Conservation (phyloP, 176 grass and related monocot genomes). For the Saccharum officinarum region DNA sequence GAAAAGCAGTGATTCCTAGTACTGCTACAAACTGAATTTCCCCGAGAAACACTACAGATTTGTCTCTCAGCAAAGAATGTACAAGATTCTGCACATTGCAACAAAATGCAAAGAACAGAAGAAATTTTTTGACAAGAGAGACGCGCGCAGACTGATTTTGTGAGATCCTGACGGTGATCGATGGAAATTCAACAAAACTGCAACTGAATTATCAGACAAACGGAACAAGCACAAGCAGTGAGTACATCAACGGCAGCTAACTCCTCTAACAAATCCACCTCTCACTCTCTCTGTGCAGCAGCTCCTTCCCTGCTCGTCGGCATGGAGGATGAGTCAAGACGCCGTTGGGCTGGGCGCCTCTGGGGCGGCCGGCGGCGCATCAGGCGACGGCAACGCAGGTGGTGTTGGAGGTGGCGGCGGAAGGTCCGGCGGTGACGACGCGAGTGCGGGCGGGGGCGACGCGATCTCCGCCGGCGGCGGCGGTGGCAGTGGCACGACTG, state of each 20-base stretch:
- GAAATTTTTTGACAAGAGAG: neutral
- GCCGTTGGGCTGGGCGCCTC: slow-evolving; percentile 38
- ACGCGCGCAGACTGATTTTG: neutral
- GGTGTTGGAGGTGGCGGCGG: neutral
- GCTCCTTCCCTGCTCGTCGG: slow-evolving; percentile 1
- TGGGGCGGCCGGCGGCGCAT: slow-evolving; percentile 4
- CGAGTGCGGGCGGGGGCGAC: neutral
- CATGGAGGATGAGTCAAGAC: neutral
- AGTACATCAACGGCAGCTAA: neutral
- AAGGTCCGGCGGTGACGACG: neutral
- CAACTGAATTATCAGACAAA: neutral
- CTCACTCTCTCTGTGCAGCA: neutral
- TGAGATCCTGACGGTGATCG: neutral
- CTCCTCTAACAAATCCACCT: neutral
- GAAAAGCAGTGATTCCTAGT: neutral
- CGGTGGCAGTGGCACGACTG: neutral
- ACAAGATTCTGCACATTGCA: neutral
- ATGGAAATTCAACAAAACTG: neutral
- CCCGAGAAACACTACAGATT: neutral
- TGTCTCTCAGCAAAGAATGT: neutral
- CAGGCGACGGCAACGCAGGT: neutral
- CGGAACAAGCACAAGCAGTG: neutral
- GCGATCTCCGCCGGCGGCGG: neutral
- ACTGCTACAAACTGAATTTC: neutral
- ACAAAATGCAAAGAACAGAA: neutral